phyloP scores from a whole-genome alignment of 768 basidiomycete genomes.

The Auricularia sp. region DNA sequence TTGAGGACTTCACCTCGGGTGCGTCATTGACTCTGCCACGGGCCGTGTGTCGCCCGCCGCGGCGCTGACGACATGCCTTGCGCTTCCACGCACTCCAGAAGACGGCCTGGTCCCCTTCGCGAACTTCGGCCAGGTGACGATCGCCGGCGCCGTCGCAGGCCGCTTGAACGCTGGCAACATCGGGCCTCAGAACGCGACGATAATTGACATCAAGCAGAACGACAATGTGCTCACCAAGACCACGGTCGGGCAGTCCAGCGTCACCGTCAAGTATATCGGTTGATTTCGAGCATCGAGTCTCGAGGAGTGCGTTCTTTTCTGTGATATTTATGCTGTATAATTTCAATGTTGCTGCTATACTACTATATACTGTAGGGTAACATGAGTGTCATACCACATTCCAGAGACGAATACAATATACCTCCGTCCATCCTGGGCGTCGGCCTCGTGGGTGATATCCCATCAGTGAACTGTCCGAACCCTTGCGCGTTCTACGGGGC shows the following conservation, averaged over 20 bases:
- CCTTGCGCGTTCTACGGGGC: too few species aligned
- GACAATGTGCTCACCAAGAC: conserved; percentile 21
- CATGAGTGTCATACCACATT: background rate
- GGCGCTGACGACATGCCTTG: too few species aligned
- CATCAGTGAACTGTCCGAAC: too few species aligned
- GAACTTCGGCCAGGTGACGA: conserved; percentile 29
- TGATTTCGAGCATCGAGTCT: background rate
- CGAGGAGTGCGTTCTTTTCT: background rate
- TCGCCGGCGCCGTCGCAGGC: conserved; percentile 23
- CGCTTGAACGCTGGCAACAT: conserved; percentile 16
- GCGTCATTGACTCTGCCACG: conserved; percentile 11
- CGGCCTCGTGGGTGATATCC: too few species aligned
- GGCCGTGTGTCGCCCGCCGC: background rate
- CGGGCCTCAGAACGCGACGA: conserved; percentile 18
- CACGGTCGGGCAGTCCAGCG: conserved; percentile 13
- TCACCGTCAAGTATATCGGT: conserved; percentile 18
- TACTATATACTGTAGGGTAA: background rate
- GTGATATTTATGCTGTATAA: too few species aligned
- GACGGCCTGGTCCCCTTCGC: conserved; percentile 25
- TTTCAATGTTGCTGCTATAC: too few species aligned
- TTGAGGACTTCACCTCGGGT: conserved; percentile 22
- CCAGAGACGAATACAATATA: background rate
- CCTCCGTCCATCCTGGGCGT: too few species aligned
- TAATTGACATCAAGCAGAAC: conserved; percentile 29
- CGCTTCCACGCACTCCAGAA: background rate